These are phyloP conservation scores for Saitozyma sp. DNA, from an alignment of 768 basidiomycete species.

Conservation along the genomic window DNA sequence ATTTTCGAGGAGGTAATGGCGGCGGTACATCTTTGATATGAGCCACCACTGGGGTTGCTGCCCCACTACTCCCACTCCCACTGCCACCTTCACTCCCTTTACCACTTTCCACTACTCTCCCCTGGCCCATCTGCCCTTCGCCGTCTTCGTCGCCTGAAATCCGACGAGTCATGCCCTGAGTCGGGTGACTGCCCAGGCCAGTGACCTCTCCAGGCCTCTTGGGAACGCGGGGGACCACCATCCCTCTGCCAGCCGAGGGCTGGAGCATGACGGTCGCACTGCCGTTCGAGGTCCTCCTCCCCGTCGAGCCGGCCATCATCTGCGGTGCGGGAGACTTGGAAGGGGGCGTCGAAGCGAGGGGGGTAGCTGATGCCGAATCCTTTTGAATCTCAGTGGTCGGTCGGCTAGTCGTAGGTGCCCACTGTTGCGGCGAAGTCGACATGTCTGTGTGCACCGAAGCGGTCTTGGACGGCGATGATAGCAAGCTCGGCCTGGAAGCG, in stretches of 20 bases:
- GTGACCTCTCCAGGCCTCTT: conserved; percentile 48
- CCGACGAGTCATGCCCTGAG: conserved; percentile 19
- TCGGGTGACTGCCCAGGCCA: conserved; percentile 31
- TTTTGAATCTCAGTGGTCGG: too few relatives aligned
- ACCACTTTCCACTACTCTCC: not conserved
- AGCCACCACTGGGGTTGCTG: not conserved
- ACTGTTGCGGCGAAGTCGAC: too few relatives aligned
- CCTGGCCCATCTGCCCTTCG: not conserved
- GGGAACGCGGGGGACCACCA: conserved; percentile 47
- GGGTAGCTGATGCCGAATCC: too few relatives aligned
- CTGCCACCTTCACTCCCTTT: not conserved
- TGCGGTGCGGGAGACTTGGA: too few relatives aligned
- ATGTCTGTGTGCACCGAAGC: too few relatives aligned
- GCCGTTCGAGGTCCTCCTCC: too few relatives aligned
- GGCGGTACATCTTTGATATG: conserved; percentile 4
- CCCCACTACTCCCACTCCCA: conserved; percentile 3
- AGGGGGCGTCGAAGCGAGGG: too few relatives aligned
- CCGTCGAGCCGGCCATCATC: too few relatives aligned
- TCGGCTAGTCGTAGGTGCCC: too few relatives aligned
- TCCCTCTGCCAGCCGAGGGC: conserved; percentile 32
- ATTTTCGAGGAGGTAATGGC: conserved; percentile 6
- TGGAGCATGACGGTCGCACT: conserved; percentile 30
- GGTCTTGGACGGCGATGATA: conserved; percentile 18
- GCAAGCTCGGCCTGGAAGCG: not conserved
- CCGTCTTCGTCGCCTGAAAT: conserved; percentile 11